These are phyloP conservation scores for Curvularia lunata DNA, from an alignment of 2,329 filamentous ascomycete species.

Conservation along the genomic window DNA sequence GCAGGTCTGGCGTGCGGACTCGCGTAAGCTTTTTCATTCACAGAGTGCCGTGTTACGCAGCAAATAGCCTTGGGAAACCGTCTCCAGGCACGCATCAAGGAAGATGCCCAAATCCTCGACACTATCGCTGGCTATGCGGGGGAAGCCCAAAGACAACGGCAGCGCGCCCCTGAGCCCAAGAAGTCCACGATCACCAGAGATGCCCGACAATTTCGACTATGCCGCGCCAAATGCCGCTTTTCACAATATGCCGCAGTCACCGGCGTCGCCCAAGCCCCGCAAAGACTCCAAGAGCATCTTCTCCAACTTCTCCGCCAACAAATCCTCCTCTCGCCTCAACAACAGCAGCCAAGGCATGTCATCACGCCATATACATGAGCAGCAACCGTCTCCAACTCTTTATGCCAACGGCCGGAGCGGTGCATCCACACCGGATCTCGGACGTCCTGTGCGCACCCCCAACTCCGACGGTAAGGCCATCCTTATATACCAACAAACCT, in stretches of 20 bases:
- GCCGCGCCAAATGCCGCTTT: conserved; percentile 41
- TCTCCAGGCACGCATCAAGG: conserved; percentile 36
- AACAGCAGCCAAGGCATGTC: conserved; percentile 47
- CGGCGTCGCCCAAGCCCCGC: conserved; percentile 44
- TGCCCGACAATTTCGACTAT: conserved; percentile 32
- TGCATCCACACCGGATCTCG: conserved; percentile 58
- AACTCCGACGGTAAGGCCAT: conserved; percentile 43
- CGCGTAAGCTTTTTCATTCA: conserved; percentile 5
- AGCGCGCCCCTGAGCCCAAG: conserved; percentile 42
- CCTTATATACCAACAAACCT: background rate
- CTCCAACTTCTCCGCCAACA: conserved; percentile 56
- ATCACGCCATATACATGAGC: conserved; percentile 43
- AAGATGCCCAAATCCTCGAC: conserved; percentile 51
- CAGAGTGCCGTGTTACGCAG: conserved; percentile 30
- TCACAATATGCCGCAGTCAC: conserved; percentile 41
- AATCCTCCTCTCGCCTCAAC: conserved; percentile 53
- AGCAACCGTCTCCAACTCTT: conserved; percentile 37
- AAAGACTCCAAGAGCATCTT: conserved; percentile 55
- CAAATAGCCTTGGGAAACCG: conserved; percentile 30
- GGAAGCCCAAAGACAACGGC: conserved; percentile 43
- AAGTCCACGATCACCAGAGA: conserved; percentile 42
- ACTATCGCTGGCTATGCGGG: conserved; percentile 46
- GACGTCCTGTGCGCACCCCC: conserved; percentile 45
- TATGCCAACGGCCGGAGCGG: conserved; percentile 53
- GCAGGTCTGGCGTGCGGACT: conserved; percentile 6